Base-by-base conservation (phyloP, 768 basidiomycete species). In the Inosperma sp. region DNA sequence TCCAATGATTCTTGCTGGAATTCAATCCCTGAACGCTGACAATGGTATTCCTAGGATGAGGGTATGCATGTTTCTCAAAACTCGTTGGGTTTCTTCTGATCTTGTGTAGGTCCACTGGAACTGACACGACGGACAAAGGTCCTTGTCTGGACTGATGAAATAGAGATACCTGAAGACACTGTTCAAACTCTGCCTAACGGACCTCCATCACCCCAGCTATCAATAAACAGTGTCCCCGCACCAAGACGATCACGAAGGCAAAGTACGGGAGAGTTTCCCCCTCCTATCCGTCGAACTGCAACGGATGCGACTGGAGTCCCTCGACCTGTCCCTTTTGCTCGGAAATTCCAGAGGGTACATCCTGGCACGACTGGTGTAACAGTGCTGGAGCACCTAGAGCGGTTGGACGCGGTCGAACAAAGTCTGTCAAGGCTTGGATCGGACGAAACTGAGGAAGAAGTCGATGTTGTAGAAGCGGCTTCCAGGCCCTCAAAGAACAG, bases 311-410 rank as follows among this genome's bases (percentile, higher is more conserved):
- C 79, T 6, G 86, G 85, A 41, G 73, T 75, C 21, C 75, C 81
- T 16, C 78, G 90, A 27, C 89, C 90, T 0, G 84, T 92, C 12
- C 86, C 88, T 3, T 89, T 92, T 64, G 82, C 83, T 10, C 79
- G 83, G n/a, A 91, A 90, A 68, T 87, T 88, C 66, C 81, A 86
- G 61, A 79, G 83, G 41, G 83, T 91, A 27, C 86, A 89, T 61
- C 88, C 88, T 39, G 88, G 86, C 30, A 90, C 88, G 23, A 92
- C 88, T 0, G 91, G 91, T 9, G 89, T 93, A 21, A 85, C 82
- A 8, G 84, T 93, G 41, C 74, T 93, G 30, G 87, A 89, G 60
- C 89, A 92, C 57, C 74, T 93, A 56, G 91, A 93, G 62, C 81
- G 87, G 39, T 68, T 93, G 39, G 91, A 93, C 62, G 84, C 81